Percentiles rank a stretch among this genome's conserved stretches.
These are phyloP conservation scores for Ganoderma sinense DNA, from an alignment of 1,284 basidiomycete species.

Conservation along the genomic window DNA sequence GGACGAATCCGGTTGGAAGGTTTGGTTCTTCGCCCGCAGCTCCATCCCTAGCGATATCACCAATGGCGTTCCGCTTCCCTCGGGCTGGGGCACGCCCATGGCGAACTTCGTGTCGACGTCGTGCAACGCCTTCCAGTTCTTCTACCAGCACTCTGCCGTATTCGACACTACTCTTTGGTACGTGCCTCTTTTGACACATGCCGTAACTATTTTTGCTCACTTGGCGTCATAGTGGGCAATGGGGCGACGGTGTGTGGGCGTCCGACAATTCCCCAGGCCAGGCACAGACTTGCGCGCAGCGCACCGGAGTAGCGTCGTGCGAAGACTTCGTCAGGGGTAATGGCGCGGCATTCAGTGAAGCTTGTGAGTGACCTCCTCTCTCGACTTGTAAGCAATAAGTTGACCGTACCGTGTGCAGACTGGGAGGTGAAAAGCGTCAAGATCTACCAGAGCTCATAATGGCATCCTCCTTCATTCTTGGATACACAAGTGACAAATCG, in stretches of 20 bases:
- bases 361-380: slow-evolving; percentile 63
- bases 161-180: slow-evolving; percentile 86
- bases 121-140: slow-evolving; percentile 80
- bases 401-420: slow-evolving; percentile 49
- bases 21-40: slow-evolving; percentile 80
- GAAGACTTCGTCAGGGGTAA: slow-evolving; percentile 75
- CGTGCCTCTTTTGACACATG: slow-evolving; percentile 33
- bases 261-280: slow-evolving; percentile 78
- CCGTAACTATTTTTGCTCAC: background rate
- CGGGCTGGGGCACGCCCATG: slow-evolving; percentile 76
- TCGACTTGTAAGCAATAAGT: slow-evolving; percentile 9
- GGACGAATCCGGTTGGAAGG: slow-evolving; percentile 72
- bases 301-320: slow-evolving; percentile 83
- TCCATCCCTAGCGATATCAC: slow-evolving; percentile 78
- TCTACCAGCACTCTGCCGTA: slow-evolving; percentile 76
- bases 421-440: slow-evolving; percentile 81
- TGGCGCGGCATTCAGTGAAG: slow-evolving; percentile 76
- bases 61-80: slow-evolving; percentile 71
- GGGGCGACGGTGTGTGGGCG: slow-evolving; percentile 86
- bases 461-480: slow-evolving; percentile 5
- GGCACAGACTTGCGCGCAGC: slow-evolving; percentile 80
- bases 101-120: slow-evolving; percentile 73
- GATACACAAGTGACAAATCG: slow-evolving; percentile 17
- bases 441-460: slow-evolving; percentile 59
- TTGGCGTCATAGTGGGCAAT: slow-evolving; percentile 73